Percentiles rank a stretch among this genome's conserved stretches.
These are phyloP conservation scores for Citrus unshiu DNA, from an alignment of 345 rosid species.

Conservation along the genomic window DNA sequence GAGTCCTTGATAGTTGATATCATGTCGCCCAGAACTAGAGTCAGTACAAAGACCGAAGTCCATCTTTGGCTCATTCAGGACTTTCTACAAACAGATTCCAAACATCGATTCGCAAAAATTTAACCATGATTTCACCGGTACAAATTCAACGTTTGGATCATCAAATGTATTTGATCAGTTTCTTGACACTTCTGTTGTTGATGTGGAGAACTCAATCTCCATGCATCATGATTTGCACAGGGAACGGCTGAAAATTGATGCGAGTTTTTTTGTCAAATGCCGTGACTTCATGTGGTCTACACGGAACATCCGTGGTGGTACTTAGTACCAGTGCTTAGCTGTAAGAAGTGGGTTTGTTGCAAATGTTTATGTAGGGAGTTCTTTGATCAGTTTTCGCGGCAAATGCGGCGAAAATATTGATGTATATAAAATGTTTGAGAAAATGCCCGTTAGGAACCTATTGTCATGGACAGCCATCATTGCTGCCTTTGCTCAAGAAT, in stretches of 20 bases:
- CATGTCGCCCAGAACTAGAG: slow-evolving; percentile 28
- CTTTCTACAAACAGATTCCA: slow-evolving; percentile 33
- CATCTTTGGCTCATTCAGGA: slow-evolving; percentile 58
- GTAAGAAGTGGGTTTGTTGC: slow-evolving; percentile 50
- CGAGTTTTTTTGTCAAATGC: slow-evolving; percentile 49
- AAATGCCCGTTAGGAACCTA: slow-evolving; percentile 77
- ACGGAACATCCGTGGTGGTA: slow-evolving; percentile 45
- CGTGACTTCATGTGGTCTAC: slow-evolving; percentile 39
- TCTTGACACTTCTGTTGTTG: slow-evolving; percentile 7
- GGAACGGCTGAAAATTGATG: slow-evolving; percentile 23
- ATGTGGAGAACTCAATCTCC: slow-evolving; percentile 13
- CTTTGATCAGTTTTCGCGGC: slow-evolving; percentile 49
- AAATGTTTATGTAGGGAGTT: slow-evolving; percentile 67
- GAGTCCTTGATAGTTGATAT: slow-evolving; percentile 35
- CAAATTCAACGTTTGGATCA: slow-evolving; percentile 13
- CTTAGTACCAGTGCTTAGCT: slow-evolving; percentile 57
- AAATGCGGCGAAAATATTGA: slow-evolving; percentile 35
- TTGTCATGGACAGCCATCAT: slow-evolving; percentile 84
- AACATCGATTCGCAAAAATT: slow-evolving; percentile 10
- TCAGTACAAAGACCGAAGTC: slow-evolving; percentile 14
- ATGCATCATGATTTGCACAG: neutral
- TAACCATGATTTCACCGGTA: slow-evolving; percentile 7
- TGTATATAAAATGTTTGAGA: slow-evolving; percentile 59
- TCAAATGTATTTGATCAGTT: slow-evolving; percentile 33
- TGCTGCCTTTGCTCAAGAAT: slow-evolving; percentile 75